phyloP scores from a whole-genome alignment of 306 rosid genomes.

The Biancaea sappan region DNA sequence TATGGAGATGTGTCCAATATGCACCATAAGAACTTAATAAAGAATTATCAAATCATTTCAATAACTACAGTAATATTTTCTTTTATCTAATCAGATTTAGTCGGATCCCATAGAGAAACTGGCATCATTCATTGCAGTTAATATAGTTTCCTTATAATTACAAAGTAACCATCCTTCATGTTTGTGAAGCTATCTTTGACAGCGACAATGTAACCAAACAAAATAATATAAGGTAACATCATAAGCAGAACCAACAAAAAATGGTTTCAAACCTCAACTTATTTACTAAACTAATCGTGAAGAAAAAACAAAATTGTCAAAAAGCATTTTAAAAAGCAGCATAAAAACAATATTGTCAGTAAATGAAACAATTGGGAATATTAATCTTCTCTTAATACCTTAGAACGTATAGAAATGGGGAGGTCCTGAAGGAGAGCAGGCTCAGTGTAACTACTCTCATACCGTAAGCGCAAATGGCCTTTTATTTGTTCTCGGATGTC shows the following conservation, averaged over 20 bases:
- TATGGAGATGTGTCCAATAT: too few relatives aligned
- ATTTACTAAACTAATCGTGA: constrained; percentile 4
- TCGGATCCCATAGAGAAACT: background rate
- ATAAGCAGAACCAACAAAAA: constrained; percentile 17
- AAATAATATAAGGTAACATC: constrained; percentile 1
- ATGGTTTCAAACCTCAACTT: constrained; percentile 9
- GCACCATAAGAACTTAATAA: too few relatives aligned
- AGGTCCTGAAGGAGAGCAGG: constrained; percentile 79
- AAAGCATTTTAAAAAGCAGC: background rate
- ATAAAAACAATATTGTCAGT: constrained; percentile 3
- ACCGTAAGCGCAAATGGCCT: constrained; percentile 88
- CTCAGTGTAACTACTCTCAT: constrained; percentile 91
- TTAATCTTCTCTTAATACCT: constrained; percentile 53
- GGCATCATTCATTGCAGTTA: background rate
- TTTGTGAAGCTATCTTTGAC: constrained; percentile 11
- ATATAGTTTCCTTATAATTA: background rate
- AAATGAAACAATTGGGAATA: constrained; percentile 9
- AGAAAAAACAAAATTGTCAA: background rate
- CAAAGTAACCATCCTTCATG: background rate
- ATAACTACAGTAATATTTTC: constrained; percentile 7
- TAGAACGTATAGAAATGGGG: constrained; percentile 85
- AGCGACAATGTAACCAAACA: background rate
- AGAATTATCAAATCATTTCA: too few relatives aligned
- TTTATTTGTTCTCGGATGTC: constrained; percentile 90
- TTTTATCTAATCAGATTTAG: background rate